These are phyloP conservation scores for Didymella pomorum DNA, from an alignment of 2,329 filamentous ascomycete genomes.

Conservation along the genomic window DNA sequence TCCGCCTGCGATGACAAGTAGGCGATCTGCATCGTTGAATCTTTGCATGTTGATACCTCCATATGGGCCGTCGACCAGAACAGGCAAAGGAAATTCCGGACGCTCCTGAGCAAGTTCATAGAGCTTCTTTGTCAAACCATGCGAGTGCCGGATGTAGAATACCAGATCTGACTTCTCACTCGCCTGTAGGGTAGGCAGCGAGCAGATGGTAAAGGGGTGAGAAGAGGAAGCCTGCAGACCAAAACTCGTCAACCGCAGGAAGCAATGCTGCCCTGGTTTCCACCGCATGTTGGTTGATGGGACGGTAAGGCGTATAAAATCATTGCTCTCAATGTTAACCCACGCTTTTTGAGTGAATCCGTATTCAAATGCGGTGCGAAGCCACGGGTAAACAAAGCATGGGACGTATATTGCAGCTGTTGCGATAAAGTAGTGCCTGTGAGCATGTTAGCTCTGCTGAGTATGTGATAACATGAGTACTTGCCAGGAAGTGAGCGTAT, in stretches of 20 bases:
- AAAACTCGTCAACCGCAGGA: constrained; percentile 60
- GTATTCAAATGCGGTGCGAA: constrained; percentile 60
- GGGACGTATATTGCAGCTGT: constrained; percentile 61
- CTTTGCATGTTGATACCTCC: constrained; percentile 57
- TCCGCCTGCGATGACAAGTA: constrained; percentile 63
- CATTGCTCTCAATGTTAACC: constrained; percentile 42
- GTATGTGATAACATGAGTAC: background rate
- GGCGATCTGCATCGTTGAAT: constrained; percentile 48
- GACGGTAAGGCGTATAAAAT: constrained; percentile 31
- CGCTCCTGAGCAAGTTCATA: constrained; percentile 24
- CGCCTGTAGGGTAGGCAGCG: constrained; percentile 46
- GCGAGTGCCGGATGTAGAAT: constrained; percentile 62
- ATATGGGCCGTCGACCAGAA: constrained; percentile 67
- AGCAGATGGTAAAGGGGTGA: constrained; percentile 66
- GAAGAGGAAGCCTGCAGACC: constrained; percentile 56
- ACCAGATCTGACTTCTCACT: constrained; percentile 50
- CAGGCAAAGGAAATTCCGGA: constrained; percentile 47
- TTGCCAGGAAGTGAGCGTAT: constrained; percentile 62
- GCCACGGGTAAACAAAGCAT: constrained; percentile 56
- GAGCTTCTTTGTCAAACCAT: constrained; percentile 60
- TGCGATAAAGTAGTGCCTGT: constrained; percentile 68
- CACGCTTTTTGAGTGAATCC: constrained; percentile 57
- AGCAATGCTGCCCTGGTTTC: constrained; percentile 64
- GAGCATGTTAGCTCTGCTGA: background rate
- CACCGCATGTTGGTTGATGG: constrained; percentile 52